Evolutionary conservation across 1,284 basidiomycete species (phyloP).

Genomic region (Puccinia triticina): DNA sequence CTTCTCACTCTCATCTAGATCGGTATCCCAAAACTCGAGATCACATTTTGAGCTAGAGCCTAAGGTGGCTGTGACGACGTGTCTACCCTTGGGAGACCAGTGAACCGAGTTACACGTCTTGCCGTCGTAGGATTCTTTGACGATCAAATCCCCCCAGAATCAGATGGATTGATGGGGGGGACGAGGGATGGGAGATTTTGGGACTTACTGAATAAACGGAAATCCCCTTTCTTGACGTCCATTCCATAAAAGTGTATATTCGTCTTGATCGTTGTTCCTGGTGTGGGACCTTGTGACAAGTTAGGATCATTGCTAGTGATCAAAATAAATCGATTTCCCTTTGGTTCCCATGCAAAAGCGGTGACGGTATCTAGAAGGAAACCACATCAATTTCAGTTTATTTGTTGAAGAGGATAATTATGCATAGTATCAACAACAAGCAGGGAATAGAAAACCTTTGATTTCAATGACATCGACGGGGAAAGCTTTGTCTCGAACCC

Average conservation of each 20-base stretch:
- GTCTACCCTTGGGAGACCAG: conserved; percentile 95
- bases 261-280: conserved; percentile 91
- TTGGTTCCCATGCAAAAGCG: conserved; percentile 98
- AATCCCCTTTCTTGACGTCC: conserved; percentile 90
- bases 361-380: conserved; percentile 77
- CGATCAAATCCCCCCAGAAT: conserved; percentile 37
- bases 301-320: conserved; percentile 94
- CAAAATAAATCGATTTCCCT: conserved; percentile 92
- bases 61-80: conserved; percentile 92
- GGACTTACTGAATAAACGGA: conserved; percentile 77
- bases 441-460: conserved; percentile 75
- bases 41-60: conserved; percentile 95
- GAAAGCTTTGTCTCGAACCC: conserved; percentile 94
- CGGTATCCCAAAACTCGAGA: conserved; percentile 98
- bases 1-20: conserved; percentile 75
- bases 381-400: neutral
- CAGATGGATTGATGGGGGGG: neutral
- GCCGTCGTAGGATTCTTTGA: conserved; percentile 73
- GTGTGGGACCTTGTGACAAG: conserved; percentile 75
- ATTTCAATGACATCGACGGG: conserved; percentile 97
- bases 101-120: conserved; percentile 93
- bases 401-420: conserved; percentile 2
- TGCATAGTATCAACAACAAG: conserved; percentile 33
- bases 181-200: conserved; percentile 17
- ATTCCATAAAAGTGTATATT: conserved; percentile 96